Conservation (phyloP, 1,284 basidiomycete genomes). For the Cryptococcus sp. region DNA sequence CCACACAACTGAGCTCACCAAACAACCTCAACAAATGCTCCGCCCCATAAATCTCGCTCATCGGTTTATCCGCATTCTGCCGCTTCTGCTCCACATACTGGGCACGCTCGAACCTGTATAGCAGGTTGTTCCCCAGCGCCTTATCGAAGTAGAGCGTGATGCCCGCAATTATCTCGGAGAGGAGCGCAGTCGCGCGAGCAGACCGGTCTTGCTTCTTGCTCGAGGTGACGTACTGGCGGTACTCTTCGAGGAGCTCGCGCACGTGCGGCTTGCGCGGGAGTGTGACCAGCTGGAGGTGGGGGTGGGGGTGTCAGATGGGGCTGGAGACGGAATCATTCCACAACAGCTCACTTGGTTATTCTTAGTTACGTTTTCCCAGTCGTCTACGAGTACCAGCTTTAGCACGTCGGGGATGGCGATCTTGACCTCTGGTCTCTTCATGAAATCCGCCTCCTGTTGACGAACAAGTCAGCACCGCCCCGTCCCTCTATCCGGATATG, state of each 20-base stretch:
- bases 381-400: slow-evolving; percentile 88
- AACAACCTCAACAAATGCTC: slow-evolving; percentile 91
- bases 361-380: slow-evolving; percentile 97
- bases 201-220: slow-evolving; percentile 53
- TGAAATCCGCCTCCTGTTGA: slow-evolving; percentile 53
- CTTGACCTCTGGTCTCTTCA: slow-evolving; percentile 84
- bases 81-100: slow-evolving; percentile 84
- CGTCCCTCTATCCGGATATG: background rate
- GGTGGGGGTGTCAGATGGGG: no score
- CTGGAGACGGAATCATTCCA: background rate
- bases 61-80: slow-evolving; percentile 69
- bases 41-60: slow-evolving; percentile 89
- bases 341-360: slow-evolving; percentile 71
- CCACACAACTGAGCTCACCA: slow-evolving; percentile 58
- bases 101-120: slow-evolving; percentile 90
- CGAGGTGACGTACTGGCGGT: slow-evolving; percentile 61
- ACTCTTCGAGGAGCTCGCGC: slow-evolving; percentile 72
- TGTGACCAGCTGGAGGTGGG: slow-evolving; percentile 82
- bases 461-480: background rate
- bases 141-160: slow-evolving; percentile 93
- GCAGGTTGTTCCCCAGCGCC: slow-evolving; percentile 80
- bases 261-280: slow-evolving; percentile 82
- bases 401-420: slow-evolving; percentile 82
- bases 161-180: slow-evolving; percentile 81
- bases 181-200: slow-evolving; percentile 54